Evolutionary conservation across 2,329 filamentous ascomycete species (phyloP).

Genomic region (Colletotrichum noveboracense): DNA sequence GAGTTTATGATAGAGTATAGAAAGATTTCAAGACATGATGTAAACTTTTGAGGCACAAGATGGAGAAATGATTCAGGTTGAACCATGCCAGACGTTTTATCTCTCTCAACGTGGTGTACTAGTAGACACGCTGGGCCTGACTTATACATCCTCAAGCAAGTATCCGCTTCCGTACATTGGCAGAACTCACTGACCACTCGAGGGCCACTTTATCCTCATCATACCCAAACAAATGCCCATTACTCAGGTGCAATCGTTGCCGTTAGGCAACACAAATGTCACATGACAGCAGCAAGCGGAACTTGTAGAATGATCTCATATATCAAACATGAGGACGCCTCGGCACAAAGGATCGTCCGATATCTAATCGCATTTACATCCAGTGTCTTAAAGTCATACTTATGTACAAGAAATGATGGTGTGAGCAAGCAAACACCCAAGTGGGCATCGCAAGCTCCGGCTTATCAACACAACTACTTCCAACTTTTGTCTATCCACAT

Average conservation of each 20-base stretch:
- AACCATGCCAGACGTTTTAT: too few species aligned
- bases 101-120: too few species aligned
- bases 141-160: too few species aligned
- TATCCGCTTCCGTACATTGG: too few species aligned
- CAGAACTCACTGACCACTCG: too few species aligned
- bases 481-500: not conserved
- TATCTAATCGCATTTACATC: constrained; percentile 15
- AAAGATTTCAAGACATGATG: not conserved
- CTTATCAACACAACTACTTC: not conserved
- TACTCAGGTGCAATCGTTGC: not conserved
- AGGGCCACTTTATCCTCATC: too few species aligned
- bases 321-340: constrained; percentile 13
- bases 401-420: constrained; percentile 14
- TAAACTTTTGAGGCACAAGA: too few species aligned
- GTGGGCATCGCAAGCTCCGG: not conserved
- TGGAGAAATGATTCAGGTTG: too few species aligned
- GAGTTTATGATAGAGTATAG: not conserved
- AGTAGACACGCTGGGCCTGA: too few species aligned
- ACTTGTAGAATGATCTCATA: not conserved
- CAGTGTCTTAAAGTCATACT: constrained; percentile 16
- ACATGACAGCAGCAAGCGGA: not conserved
- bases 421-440: not conserved
- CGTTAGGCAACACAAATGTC: rapidly evolving
- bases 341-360: not conserved
- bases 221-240: too few species aligned